These are phyloP conservation scores for Ganoderma resinaceum DNA, from an alignment of 1,284 basidiomycete genomes.

Conservation along the genomic window DNA sequence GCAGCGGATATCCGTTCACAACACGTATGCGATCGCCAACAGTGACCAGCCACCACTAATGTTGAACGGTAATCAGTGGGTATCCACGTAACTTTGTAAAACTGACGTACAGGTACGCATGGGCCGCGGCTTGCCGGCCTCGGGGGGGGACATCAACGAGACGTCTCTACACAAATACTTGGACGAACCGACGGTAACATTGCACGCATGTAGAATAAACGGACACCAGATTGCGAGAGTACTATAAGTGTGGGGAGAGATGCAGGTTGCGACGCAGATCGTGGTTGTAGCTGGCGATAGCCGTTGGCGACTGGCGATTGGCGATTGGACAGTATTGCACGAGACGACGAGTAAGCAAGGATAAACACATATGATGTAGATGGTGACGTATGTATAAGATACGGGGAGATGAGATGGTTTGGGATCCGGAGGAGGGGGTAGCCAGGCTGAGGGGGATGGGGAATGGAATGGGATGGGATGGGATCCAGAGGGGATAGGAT, in stretches of 20 bases:
- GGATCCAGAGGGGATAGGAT: neutral
- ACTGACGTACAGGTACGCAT: neutral
- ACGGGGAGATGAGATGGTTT: neutral
- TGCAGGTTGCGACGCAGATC: neutral
- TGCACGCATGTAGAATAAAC: neutral
- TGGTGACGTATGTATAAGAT: neutral
- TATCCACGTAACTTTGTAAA: neutral
- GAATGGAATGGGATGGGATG: neutral
- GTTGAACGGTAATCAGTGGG: too few relatives aligned
- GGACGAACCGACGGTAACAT: neutral
- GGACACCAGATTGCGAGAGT: neutral
- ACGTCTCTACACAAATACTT: neutral
- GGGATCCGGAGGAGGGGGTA: neutral
- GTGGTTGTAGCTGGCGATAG: too few relatives aligned
- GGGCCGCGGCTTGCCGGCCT: too few relatives aligned
- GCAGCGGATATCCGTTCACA: too few relatives aligned
- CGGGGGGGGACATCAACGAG: neutral
- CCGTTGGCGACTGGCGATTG: too few relatives aligned
- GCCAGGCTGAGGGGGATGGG: too few relatives aligned
- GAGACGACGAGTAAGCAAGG: neutral
- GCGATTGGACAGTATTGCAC: neutral
- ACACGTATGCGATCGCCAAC: too few relatives aligned
- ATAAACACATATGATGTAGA: neutral
- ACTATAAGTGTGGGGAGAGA: neutral
- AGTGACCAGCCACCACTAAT: too few relatives aligned